Evolutionary conservation across 2,329 filamentous ascomycete genomes (phyloP), one percentile per base, ranked within the genome.

Genomic region (Fusarium vanettenii): DNA sequence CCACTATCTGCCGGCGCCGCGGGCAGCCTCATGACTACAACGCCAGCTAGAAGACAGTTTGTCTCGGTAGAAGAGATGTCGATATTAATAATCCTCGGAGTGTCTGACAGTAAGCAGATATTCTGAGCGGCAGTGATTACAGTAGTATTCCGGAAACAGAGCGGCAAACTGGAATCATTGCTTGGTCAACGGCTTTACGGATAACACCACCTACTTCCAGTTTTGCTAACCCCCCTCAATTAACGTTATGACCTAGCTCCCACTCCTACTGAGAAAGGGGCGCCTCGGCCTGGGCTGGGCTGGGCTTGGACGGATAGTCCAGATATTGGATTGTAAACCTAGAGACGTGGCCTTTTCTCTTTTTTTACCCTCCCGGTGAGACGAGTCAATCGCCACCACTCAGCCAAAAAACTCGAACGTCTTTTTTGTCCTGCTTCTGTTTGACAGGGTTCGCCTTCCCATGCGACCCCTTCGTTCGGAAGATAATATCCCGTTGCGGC

Each of bases 361-460:
- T 20, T 41, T 45, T 45, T 55, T 31, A 27, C 25, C 16, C 45
- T 48, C 43, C 20, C 16, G 18, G 56, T 64, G 64, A 61, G 55
- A 75, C 48, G 55, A 63, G 59, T 60, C 60, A 63, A 70, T 75
- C 73, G 70, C 73, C 73, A 75, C 73, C 43, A 60, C 62, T 43
- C 16, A 61, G 57, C 50, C 52, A 52, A 37, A 59, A 59, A 39
- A 39, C 37, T 57, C 52, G 39, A 35, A 35, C 35, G 20, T 45
- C 43, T 39, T 22, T 50, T 20, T 31, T 16, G 18, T 25, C 25
- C 18, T 31, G 18, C 27, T 55, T 55, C 27, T 31, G 18, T 55
- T 18, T 31, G 48, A 55, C 48, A 55, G 48, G 48, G 48, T 25
- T 50, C 39, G 29, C 56, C 22, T 33, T 22, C 64, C 43, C 61